Percentiles rank a stretch among this genome's conserved stretches.
Conservation (phyloP, 176 grass and related monocot genomes). For the Phyllostachys edulis region DNA sequence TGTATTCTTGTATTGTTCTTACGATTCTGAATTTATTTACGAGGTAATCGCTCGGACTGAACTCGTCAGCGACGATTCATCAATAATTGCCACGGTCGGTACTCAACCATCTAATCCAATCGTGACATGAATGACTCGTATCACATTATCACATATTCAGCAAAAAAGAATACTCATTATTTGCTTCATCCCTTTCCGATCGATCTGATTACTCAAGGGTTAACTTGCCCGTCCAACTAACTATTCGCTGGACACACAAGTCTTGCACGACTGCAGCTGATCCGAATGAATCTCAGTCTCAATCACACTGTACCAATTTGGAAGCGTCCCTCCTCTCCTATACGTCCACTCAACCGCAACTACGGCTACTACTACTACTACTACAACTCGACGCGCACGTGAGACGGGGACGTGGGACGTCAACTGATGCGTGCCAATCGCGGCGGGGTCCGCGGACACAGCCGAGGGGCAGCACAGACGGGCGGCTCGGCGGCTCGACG, state of each 20-base stretch:
- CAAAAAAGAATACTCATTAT: background rate
- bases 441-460: background rate
- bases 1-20: no score
- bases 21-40: no score
- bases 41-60: no score
- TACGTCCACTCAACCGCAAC: background rate
- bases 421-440: background rate
- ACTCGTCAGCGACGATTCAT: no score
- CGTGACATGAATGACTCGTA: background rate
- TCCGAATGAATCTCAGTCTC: background rate
- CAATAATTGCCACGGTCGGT: background rate
- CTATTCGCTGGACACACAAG: background rate
- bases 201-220: background rate
- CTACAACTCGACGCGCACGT: background rate
- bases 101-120: background rate
- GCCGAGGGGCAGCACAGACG: no score
- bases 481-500: no score
- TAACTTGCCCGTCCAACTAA: background rate
- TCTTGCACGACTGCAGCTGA: background rate
- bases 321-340: background rate
- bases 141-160: background rate
- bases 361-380: background rate
- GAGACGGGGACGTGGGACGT: background rate
- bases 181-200: background rate
- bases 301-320: slow-evolving; percentile 6